phyloP scores from a whole-genome alignment of 805 yeast genomes.

The Metschnikowia dekortorum region DNA sequence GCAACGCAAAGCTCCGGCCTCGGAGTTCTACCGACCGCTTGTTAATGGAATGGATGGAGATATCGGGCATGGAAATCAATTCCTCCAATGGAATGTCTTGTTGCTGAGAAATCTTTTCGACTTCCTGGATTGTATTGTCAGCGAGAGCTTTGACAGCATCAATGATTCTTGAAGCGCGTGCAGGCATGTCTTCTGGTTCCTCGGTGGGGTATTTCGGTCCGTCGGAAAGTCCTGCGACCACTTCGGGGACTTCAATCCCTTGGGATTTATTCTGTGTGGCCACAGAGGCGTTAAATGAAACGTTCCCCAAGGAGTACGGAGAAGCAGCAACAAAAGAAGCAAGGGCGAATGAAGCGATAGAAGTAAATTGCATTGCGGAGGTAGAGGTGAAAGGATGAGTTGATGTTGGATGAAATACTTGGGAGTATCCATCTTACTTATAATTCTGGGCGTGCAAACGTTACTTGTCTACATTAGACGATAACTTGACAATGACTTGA shows the following conservation, averaged over 20 bases:
- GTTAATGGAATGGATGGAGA: background rate
- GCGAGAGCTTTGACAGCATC: background rate
- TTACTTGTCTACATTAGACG: no score
- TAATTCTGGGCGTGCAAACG: background rate
- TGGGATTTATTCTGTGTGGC: background rate
- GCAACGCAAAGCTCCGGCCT: background rate
- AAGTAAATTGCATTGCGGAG: background rate
- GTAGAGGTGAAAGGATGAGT: background rate
- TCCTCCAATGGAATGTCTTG: background rate
- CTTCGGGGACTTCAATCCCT: background rate
- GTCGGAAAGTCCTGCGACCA: background rate
- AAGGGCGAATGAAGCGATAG: background rate
- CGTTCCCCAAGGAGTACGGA: background rate
- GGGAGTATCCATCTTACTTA: background rate
- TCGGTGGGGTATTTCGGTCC: background rate
- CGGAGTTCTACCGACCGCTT: background rate
- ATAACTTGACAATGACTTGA: no score
- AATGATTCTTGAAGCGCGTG: background rate
- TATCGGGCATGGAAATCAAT: background rate
- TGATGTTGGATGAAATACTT: background rate
- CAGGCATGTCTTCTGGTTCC: background rate
- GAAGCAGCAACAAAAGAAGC: background rate
- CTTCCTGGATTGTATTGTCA: background rate
- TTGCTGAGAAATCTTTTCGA: background rate
- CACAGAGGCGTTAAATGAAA: background rate